Evolutionary conservation across 139 green algal genomes (phyloP).

Genomic region (Microglena sp.): DNA sequence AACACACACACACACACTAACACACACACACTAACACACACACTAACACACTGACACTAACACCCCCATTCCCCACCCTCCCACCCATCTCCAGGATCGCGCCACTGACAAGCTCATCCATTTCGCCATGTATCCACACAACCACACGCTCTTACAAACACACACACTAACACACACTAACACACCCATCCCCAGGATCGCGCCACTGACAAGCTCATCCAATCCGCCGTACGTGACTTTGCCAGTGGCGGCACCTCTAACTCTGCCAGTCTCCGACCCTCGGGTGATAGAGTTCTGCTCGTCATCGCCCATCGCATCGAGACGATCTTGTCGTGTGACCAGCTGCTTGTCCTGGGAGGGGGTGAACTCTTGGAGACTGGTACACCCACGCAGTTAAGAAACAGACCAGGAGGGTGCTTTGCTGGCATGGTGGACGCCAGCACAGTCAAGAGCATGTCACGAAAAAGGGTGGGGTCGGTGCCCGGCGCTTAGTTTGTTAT

Average conservation of each 20-base stretch:
- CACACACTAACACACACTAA: too few species aligned
- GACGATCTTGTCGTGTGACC: slow-evolving; percentile 81
- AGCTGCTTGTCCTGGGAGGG: slow-evolving; percentile 58
- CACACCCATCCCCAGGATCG: slow-evolving; percentile 1
- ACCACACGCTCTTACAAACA: too few species aligned
- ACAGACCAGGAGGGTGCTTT: slow-evolving; percentile 27
- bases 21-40: neutral
- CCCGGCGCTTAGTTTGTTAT: too few species aligned
- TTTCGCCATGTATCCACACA: slow-evolving; percentile 20
- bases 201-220: neutral
- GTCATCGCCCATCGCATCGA: slow-evolving; percentile 72
- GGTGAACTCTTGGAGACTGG: slow-evolving; percentile 65
- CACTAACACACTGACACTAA: too few species aligned
- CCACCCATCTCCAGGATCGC: slow-evolving; percentile 60
- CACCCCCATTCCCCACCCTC: too few species aligned
- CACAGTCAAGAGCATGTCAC: too few species aligned
- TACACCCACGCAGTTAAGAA: slow-evolving; percentile 31
- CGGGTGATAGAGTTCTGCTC: slow-evolving; percentile 54
- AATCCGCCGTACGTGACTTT: neutral
- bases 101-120: slow-evolving; percentile 72
- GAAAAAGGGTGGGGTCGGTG: too few species aligned
- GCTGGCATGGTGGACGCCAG: slow-evolving; percentile 29
- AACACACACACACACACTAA: neutral
- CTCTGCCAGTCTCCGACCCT: neutral
- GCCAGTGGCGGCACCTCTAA: neutral